Evolutionary conservation across 257 asterid species (phyloP).

Genomic region (Fraxinus cuspidata): DNA sequence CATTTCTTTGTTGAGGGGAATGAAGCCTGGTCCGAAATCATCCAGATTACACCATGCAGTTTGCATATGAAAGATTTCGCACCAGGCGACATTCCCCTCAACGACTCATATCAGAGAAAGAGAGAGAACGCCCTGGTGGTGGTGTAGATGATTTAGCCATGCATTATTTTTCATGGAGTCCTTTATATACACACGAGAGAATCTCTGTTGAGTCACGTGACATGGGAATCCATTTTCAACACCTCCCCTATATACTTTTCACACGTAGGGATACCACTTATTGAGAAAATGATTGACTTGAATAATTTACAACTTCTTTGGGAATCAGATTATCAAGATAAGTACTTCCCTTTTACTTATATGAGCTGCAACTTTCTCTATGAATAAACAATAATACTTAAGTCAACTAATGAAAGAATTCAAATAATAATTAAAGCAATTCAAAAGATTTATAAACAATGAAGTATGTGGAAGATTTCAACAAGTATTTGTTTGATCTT

Average conservation of each 20-base stretch:
- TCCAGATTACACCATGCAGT: conserved; percentile 14
- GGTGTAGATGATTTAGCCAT: conserved; percentile 19
- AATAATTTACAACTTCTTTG: not conserved
- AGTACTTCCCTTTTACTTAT: not conserved
- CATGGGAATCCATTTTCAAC: conserved; percentile 39
- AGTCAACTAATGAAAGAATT: not conserved
- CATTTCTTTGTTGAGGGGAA: conserved; percentile 56
- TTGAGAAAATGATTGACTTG: not conserved
- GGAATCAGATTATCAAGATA: not conserved
- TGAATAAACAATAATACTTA: not conserved
- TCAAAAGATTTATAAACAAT: not conserved
- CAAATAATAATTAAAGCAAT: not conserved
- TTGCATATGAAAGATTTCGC: conserved; percentile 42
- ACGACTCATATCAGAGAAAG: conserved; percentile 21
- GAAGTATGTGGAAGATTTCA: too few relatives aligned
- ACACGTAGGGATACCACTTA: conserved; percentile 11
- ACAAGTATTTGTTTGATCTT: too few relatives aligned
- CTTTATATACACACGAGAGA: conserved; percentile 38
- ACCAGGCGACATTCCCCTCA: conserved; percentile 77
- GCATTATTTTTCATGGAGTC: conserved; percentile 37
- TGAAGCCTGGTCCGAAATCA: conserved; percentile 83
- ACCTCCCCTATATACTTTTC: conserved; percentile 17
- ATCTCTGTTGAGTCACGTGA: conserved; percentile 35
- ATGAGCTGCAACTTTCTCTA: not conserved
- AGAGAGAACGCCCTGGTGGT: not conserved